phyloP scores from a whole-genome alignment of 2,329 filamentous ascomycete genomes.

The Fusarium sp. region DNA sequence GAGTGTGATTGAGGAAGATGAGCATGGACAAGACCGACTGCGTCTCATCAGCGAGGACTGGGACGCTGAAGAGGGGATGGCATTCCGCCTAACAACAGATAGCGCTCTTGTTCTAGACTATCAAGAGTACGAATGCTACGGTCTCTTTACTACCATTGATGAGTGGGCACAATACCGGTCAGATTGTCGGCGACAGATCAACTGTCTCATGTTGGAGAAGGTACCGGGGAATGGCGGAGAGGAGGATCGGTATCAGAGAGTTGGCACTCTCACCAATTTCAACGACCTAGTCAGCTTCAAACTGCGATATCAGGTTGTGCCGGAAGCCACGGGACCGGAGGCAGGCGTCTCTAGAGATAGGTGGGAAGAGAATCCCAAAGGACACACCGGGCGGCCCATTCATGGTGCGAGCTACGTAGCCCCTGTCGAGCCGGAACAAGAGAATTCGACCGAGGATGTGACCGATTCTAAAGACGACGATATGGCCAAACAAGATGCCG shows the following conservation, averaged over 20 bases:
- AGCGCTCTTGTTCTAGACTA: neutral
- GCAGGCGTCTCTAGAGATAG: neutral
- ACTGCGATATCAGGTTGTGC: neutral
- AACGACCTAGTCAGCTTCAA: neutral
- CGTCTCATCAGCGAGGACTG: neutral
- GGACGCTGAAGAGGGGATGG: neutral
- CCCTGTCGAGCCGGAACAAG: no score
- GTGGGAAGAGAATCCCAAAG: neutral
- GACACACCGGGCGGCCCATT: neutral
- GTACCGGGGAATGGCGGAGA: no score
- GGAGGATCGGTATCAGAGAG: neutral
- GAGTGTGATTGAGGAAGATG: neutral
- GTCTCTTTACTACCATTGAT: neutral
- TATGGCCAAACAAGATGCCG: no score
- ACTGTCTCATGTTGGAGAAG: neutral
- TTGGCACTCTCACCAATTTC: neutral
- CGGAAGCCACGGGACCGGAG: neutral
- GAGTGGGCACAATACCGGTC: neutral
- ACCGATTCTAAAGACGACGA: no score
- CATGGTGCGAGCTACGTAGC: neutral
- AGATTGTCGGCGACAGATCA: neutral
- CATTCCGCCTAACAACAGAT: neutral
- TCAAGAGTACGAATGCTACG: neutral
- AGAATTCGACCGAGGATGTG: no score
- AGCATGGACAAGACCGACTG: neutral